These are phyloP conservation scores for Mikania micrantha DNA, from an alignment of 129 eudicot genomes.

Conservation along the genomic window DNA sequence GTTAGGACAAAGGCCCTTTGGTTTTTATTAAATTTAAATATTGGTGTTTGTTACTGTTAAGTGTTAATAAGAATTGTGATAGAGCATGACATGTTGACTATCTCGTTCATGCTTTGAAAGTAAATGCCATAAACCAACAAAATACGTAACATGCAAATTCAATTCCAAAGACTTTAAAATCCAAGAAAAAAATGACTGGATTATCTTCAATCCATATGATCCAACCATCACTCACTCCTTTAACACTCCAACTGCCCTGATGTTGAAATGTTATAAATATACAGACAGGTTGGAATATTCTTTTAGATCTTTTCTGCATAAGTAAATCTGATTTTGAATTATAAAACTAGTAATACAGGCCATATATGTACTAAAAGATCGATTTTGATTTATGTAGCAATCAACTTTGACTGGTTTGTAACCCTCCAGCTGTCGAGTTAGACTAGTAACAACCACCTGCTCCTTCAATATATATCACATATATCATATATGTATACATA, in stretches of 20 bases:
- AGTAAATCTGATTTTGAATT: not conserved
- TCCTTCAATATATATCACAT: constrained; percentile 7
- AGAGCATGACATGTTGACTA: constrained; percentile 14
- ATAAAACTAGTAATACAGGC: not conserved
- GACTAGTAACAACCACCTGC: constrained; percentile 20
- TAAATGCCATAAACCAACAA: constrained; percentile 12
- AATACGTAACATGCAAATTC: not conserved
- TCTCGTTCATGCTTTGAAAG: constrained; percentile 1
- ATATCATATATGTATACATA: not conserved
- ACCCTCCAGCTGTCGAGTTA: constrained; percentile 7
- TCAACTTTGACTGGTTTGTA: constrained; percentile 24
- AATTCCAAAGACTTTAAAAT: constrained; percentile 3
- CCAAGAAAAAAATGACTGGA: constrained; percentile 7
- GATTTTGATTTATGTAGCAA: constrained; percentile 5
- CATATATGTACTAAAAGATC: not conserved
- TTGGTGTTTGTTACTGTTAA: not conserved
- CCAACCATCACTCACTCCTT: not conserved
- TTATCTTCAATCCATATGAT: not conserved
- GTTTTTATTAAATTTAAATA: not conserved
- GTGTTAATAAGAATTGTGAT: not conserved
- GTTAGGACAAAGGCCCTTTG: too few species aligned
- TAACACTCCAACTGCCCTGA: not conserved
- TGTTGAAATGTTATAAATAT: not conserved
- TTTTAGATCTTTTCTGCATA: not conserved
- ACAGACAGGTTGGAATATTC: not conserved